These are phyloP conservation scores for Cercospora nicotianae DNA, from an alignment of 2,329 filamentous ascomycete genomes.

Conservation along the genomic window DNA sequence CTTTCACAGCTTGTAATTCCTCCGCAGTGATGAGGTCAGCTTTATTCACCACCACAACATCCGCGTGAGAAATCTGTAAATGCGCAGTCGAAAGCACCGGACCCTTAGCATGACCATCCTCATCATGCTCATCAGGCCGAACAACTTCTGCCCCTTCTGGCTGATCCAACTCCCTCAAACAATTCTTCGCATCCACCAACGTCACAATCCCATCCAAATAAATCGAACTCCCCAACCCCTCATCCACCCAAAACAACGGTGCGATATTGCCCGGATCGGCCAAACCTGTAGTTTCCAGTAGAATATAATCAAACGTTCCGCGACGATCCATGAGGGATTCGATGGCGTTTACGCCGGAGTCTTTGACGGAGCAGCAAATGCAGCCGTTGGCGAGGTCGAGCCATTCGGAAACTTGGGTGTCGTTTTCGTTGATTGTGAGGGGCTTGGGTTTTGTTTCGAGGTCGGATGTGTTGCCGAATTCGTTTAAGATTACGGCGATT, in stretches of 20 bases:
- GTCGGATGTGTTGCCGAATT: conserved; percentile 63
- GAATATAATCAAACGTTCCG: conserved; percentile 93
- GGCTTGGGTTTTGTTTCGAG: conserved; percentile 91
- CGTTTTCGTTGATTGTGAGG: conserved; percentile 77
- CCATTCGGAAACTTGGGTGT: conserved; percentile 85
- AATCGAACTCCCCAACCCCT: conserved; percentile 90
- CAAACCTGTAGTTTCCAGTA: conserved; percentile 92
- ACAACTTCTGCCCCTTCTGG: conserved; percentile 38
- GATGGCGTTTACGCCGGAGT: conserved; percentile 89
- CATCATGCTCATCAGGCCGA: conserved; percentile 40
- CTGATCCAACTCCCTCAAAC: conserved; percentile 78
- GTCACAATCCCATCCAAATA: conserved; percentile 97
- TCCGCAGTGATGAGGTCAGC: conserved; percentile 72
- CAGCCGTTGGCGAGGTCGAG: conserved; percentile 95
- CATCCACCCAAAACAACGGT: conserved; percentile 96
- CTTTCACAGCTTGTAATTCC: conserved; percentile 68
- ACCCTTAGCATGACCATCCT: conserved; percentile 53
- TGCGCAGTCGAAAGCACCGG: conserved; percentile 87
- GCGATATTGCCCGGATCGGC: conserved; percentile 95
- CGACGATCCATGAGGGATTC: conserved; percentile 94
- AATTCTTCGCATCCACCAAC: conserved; percentile 91
- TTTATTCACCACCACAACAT: conserved; percentile 94
- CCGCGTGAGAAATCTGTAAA: conserved; percentile 93
- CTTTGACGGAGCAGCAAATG: conserved; percentile 97
- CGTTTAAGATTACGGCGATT: conserved; percentile 94